phyloP scores from a whole-genome alignment of 306 rosid species.

The Cucumis sativus region Cucumber_9930_V3 NC_026661.2:4631001-4631500 shows the following conservation, averaged over 20 bases:
- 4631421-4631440: neutral
- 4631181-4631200: neutral
- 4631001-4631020: slow-evolving; percentile 62
- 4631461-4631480: neutral
- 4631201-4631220: neutral
- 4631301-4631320: neutral
- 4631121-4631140: neutral
- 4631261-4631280: neutral
- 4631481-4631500: no score
- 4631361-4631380: neutral
- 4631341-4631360: neutral
- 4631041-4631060: slow-evolving; percentile 7
- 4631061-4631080: neutral
- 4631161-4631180: neutral
- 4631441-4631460: neutral
- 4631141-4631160: neutral
- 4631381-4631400: neutral
- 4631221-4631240: neutral
- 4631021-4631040: slow-evolving; percentile 71
- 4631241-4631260: neutral
- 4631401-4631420: neutral
- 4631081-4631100: no score
- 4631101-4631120: neutral
- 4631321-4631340: neutral
- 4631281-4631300: neutral